Percentiles rank a stretch among this genome's conserved stretches.
These are phyloP conservation scores for Mycena kentingensis DNA, from an alignment of 768 basidiomycete genomes.

Conservation along the genomic window DNA sequence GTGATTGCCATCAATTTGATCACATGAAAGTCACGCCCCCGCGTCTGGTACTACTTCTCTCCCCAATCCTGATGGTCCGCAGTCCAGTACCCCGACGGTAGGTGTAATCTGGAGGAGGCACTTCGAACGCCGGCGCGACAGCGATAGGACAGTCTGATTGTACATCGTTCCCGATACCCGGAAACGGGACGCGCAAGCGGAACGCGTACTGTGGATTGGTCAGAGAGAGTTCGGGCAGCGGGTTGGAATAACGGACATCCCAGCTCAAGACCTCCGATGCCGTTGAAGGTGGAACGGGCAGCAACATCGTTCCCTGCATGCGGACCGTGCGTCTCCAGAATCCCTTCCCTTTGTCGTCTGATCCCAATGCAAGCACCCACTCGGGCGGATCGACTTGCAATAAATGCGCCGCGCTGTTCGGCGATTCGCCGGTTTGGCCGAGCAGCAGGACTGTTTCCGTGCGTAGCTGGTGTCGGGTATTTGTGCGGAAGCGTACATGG, in stretches of 20 bases:
- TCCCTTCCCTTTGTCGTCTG: conserved; percentile 8
- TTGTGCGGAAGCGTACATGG: conserved; percentile 1
- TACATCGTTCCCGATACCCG: conserved; percentile 12
- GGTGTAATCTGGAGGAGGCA: too few species aligned
- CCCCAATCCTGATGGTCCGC: too few species aligned
- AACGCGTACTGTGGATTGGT: conserved; percentile 8
- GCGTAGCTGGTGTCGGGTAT: not conserved
- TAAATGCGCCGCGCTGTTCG: not conserved
- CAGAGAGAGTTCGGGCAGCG: not conserved
- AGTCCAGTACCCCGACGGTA: too few species aligned
- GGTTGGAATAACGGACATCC: conserved; percentile 5
- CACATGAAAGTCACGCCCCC: too few species aligned
- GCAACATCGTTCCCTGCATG: conserved; percentile 5
- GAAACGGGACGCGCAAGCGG: conserved; percentile 4
- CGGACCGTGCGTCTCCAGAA: conserved; percentile 12
- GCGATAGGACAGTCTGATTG: conserved; percentile 3
- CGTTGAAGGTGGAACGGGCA: conserved; percentile 4
- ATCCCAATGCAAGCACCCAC: conserved; percentile 1
- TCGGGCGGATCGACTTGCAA: conserved; percentile 6
- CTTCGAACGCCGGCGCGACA: conserved; percentile 12
- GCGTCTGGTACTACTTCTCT: too few species aligned
- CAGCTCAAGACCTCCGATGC: conserved; percentile 1
- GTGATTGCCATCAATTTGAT: too few species aligned
- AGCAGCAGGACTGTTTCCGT: conserved; percentile 3
- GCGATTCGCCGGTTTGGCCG: conserved; percentile 1